Evolutionary conservation across 768 basidiomycete species (phyloP), one percentile per base, ranked within the genome.

Genomic region (Mycena olivaceomarginata): DNA sequence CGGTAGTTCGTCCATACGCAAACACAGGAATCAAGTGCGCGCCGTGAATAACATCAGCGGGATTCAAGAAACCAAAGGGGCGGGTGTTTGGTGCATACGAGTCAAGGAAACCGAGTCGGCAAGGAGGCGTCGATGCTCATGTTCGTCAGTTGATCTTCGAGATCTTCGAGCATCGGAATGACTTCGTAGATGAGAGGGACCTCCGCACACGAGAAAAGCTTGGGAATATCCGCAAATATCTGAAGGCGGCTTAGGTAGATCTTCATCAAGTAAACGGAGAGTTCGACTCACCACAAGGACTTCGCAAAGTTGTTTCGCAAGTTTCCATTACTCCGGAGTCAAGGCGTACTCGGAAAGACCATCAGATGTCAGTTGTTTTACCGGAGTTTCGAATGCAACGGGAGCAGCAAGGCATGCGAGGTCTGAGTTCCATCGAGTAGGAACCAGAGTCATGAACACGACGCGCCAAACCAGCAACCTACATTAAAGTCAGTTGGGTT

Each of bases 321-420:
- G 66, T 25, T 76, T 66, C 85, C 85, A 85, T 31, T n/a, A n/a
- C n/a, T n/a, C n/a, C n/a, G n/a, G n/a, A n/a, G n/a, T n/a, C n/a
- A n/a, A n/a, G n/a, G n/a, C n/a, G n/a, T n/a, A n/a, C n/a, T n/a
- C n/a, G n/a, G n/a, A n/a, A n/a, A n/a, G n/a, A n/a, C n/a, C n/a
- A n/a, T n/a, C n/a, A n/a, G n/a, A n/a, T n/a, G n/a, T n/a, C n/a
- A 85, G 69, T n/a, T 83, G 74, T 25, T 77, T 70, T 2, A 84
- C 82, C 1, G 85, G 66, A 22, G 75, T 66, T 84, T 84, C 84
- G 25, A n/a, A n/a, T n/a, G n/a, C n/a, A n/a, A n/a, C n/a, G n/a
- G n/a, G n/a, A n/a, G n/a, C n/a, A n/a, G n/a, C n/a, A n/a, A n/a
- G n/a, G n/a, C n/a, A n/a, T n/a, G n/a, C n/a, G n/a, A n/a, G n/a